These are phyloP conservation scores for Candida nanaspora DNA, from an alignment of 805 yeast species.

Conservation along the genomic window DNA sequence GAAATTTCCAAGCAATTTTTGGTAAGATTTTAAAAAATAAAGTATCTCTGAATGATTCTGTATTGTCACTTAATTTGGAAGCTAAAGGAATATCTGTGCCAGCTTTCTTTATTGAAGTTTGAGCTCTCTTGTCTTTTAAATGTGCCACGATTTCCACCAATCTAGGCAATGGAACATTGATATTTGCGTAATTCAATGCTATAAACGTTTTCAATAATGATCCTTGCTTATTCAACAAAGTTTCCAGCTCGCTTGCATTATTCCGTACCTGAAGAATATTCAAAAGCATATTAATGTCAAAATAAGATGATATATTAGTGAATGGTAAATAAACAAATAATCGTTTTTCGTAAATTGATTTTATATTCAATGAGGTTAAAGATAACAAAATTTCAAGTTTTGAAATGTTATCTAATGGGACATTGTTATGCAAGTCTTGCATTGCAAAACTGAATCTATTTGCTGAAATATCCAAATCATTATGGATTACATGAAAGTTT, in stretches of 20 bases:
- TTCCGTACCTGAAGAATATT: not conserved
- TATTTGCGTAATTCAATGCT: not conserved
- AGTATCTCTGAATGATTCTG: not conserved
- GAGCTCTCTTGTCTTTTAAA: not conserved
- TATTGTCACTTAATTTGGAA: too few relatives aligned
- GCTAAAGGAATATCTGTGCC: too few relatives aligned
- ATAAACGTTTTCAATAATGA: not conserved
- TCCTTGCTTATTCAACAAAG: not conserved
- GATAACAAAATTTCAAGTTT: not conserved
- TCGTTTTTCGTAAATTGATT: not conserved
- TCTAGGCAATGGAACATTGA: not conserved
- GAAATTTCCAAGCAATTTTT: not conserved
- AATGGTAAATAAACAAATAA: constrained; percentile 2
- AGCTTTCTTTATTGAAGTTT: not conserved
- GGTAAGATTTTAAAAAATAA: not conserved
- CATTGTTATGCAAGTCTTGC: not conserved
- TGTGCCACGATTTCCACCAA: not conserved
- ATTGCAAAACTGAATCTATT: not conserved
- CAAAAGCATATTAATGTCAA: not conserved
- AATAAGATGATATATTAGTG: constrained; percentile 1
- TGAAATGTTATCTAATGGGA: not conserved
- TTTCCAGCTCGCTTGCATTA: not conserved
- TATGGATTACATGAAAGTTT: not conserved
- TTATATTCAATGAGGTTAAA: not conserved
- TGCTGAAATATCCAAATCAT: not conserved